phyloP scores from a whole-genome alignment of 1,284 basidiomycete species.

The Cryptococcus sp. region DNA sequence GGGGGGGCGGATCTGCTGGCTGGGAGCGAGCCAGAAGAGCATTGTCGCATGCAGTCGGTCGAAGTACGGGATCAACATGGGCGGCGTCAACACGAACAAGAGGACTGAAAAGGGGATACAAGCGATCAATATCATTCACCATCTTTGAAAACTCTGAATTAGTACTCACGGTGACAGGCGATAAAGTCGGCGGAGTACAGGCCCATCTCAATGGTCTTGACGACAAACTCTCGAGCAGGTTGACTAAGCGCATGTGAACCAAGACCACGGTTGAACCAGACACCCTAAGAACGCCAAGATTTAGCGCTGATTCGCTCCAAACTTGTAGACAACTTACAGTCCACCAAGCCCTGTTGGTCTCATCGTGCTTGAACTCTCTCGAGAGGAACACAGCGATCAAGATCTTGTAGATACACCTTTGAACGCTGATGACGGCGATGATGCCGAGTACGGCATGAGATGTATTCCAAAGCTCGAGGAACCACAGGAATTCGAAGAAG shows the following conservation, averaged over 20 bases:
- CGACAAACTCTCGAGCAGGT: constrained; percentile 89
- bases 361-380: constrained; percentile 95
- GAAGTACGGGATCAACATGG: constrained; percentile 80
- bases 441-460: constrained; percentile 88
- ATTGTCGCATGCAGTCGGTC: constrained; percentile 87
- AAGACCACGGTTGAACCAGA: constrained; percentile 91
- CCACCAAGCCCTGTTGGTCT: constrained; percentile 97
- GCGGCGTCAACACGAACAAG: constrained; percentile 73
- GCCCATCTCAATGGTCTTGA: constrained; percentile 96
- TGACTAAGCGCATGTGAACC: constrained; percentile 86
- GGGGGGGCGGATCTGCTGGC: constrained; percentile 84
- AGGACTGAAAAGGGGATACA: constrained; percentile 57
- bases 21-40: constrained; percentile 67
- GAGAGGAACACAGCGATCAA: constrained; percentile 88
- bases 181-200: constrained; percentile 82
- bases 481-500: constrained; percentile 82
- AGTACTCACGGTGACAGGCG: constrained; percentile 44
- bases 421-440: constrained; percentile 81
- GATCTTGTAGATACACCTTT: constrained; percentile 87
- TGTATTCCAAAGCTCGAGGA: constrained; percentile 69
- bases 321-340: constrained; percentile 54
- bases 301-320: not conserved
- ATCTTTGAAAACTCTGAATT: not conserved
- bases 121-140: constrained; percentile 47
- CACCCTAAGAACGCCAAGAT: constrained; percentile 55